Evolutionary conservation across 306 rosid genomes (phyloP), one percentile per base, ranked within the genome.

Genomic region (Trichosanthes cucumerina): DNA sequence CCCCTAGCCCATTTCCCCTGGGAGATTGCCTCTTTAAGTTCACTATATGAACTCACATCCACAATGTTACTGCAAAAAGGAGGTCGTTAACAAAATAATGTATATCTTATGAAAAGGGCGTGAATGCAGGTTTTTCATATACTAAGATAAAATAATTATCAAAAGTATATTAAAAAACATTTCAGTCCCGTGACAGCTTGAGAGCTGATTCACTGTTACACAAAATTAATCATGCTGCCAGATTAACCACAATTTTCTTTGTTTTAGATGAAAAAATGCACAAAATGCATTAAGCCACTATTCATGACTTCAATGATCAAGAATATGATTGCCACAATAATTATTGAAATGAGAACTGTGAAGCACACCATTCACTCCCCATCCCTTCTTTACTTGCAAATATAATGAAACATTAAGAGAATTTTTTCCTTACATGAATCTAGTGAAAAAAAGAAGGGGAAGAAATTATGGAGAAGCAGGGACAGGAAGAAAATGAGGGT

Each of bases 1-100:
- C 97, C 97, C 85, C 97, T 88, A 59, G 99, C 99, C 99, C 99
- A 95, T 91, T 91, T 63, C 19, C 98, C 98, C 83, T 88, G 83
- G 39, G 95, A 85, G 80, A 95, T 89, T 47, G 93, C 98, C 14
- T 43, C 87, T 89, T 92, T 92, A 83, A 95, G 99, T 82, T 95
- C 99, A 81, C 88, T 86, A 41, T 95, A 95, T 47, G 97, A 86
- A 79, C 84, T 88, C 59, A 95, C 97, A 84, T 95, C 97, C 57
- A 95, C 87, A 74, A 63, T 88, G 79, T 92, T 92, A 79, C 99
- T 95, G 96, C 88, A 86, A n/a, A 56, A 56, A 77, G 31, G 13
- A 68, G 75, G 33, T 21, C 16, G 13, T 19, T 11, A 39, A 43
- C 14, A 39, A 39, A 68, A 41, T 69, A 43, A 12, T 14, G 54